Conservation (phyloP, 1,139 yeast genomes). For the Petasospora fabianii region DNA sequence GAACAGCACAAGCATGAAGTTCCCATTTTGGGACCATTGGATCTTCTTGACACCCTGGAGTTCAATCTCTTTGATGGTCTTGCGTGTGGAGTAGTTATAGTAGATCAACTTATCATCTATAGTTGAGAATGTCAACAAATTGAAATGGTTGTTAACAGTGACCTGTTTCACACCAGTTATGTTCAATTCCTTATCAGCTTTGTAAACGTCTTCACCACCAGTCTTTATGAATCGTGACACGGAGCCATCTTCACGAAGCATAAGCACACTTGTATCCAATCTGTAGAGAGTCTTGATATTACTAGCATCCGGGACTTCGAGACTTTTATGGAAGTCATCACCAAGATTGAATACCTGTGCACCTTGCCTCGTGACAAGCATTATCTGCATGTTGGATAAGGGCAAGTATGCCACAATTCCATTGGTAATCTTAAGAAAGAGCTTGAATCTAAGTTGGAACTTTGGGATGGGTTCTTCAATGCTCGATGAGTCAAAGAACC, state of each 20-base stretch:
- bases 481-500: slow-evolving; percentile 28
- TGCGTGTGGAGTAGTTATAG: slow-evolving; percentile 15
- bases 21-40: slow-evolving; percentile 23
- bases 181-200: not conserved
- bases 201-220: slow-evolving; percentile 4
- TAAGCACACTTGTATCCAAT: not conserved
- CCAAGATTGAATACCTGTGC: slow-evolving; percentile 38
- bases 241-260: slow-evolving; percentile 5
- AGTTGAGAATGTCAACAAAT: slow-evolving; percentile 12
- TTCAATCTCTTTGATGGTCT: slow-evolving; percentile 11
- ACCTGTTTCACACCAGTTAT: not conserved
- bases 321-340: slow-evolving; percentile 27
- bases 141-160: slow-evolving; percentile 8
- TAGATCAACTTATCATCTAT: slow-evolving; percentile 19
- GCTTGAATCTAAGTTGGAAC: slow-evolving; percentile 37
- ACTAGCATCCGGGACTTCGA: slow-evolving; percentile 21
- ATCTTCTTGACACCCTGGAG: slow-evolving; percentile 24
- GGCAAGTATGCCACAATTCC: slow-evolving; percentile 35
- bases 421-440: slow-evolving; percentile 43
- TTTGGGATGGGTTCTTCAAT: slow-evolving; percentile 32
- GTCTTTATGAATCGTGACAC: slow-evolving; percentile 1
- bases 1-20: slow-evolving; percentile 20
- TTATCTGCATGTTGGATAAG: slow-evolving; percentile 28
- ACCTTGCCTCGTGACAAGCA: slow-evolving; percentile 39
- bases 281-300: not conserved